Percentiles rank a stretch among this genome's conserved stretches.
Conservation (phyloP, 1,284 basidiomycete genomes). For the Cryptococcus jaspeensis region DNA sequence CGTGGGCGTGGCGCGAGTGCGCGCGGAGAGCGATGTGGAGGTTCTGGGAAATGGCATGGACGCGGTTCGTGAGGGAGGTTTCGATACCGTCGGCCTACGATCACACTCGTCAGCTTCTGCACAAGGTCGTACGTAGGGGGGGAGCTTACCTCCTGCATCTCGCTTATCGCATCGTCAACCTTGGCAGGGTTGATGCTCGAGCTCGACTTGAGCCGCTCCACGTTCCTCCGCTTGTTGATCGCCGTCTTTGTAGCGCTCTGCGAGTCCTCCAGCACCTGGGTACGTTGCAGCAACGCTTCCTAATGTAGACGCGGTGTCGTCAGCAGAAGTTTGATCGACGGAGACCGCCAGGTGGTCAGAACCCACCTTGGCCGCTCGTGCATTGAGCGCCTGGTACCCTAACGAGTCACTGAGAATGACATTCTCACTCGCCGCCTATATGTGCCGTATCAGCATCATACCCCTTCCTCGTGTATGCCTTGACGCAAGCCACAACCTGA, state of each 20-base stretch:
- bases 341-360: too few species aligned
- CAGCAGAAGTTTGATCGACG: neutral
- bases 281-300: conserved; percentile 82
- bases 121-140: neutral
- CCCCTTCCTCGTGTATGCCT: neutral
- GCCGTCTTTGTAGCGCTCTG: conserved; percentile 84
- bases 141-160: conserved; percentile 77
- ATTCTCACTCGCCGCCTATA: conserved; percentile 76
- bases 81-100: conserved; percentile 84
- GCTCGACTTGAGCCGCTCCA: conserved; percentile 85
- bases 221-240: conserved; percentile 83
- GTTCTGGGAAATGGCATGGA: conserved; percentile 86
- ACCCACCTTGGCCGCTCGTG: conserved; percentile 75
- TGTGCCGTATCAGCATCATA: neutral
- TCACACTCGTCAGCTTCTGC: conserved; percentile 4
- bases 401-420: conserved; percentile 87
- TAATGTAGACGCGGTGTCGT: conserved; percentile 16
- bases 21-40: conserved; percentile 76
- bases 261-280: conserved; percentile 84
- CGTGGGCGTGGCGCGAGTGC: conserved; percentile 79
- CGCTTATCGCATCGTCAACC: conserved; percentile 89
- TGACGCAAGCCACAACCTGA: neutral
- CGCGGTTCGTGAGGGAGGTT: conserved; percentile 70
- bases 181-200: conserved; percentile 78
- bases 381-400: conserved; percentile 90